A percentile compares a stretch with the other conserved stretches of the same genome.
Evolutionary conservation across 73 alveolate genomes (phyloP).

Genomic region (Halteria grandinella): DNA sequence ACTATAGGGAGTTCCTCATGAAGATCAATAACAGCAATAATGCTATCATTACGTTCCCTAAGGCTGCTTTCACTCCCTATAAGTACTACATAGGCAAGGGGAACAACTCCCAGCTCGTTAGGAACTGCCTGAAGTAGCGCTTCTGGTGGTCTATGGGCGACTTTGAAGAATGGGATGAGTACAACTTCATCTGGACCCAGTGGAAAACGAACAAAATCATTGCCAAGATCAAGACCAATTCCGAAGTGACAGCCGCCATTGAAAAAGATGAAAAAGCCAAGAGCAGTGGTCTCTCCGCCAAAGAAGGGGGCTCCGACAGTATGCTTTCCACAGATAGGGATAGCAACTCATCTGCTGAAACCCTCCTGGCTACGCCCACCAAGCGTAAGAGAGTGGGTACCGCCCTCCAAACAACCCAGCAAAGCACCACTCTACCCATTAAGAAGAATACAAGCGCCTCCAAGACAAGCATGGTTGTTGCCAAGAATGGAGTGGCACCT

Average conservation of each 20-base stretch:
- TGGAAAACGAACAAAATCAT: slow-evolving; percentile 65
- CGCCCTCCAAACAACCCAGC: not conserved
- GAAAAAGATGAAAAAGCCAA: slow-evolving; percentile 53
- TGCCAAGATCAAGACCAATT: slow-evolving; percentile 1
- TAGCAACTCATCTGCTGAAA: slow-evolving; percentile 37
- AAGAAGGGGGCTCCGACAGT: not conserved
- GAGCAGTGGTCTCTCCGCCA: not conserved
- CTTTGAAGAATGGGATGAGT: slow-evolving; percentile 45
- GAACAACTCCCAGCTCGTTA: slow-evolving; percentile 74
- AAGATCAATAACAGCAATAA: slow-evolving; percentile 7
- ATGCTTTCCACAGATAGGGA: slow-evolving; percentile 3
- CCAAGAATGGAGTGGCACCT: not conserved
- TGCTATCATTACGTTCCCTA: slow-evolving; percentile 9
- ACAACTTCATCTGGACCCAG: slow-evolving; percentile 78
- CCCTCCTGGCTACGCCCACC: slow-evolving; percentile 30
- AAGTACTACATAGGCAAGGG: slow-evolving; percentile 87
- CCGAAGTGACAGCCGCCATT: slow-evolving; percentile 67
- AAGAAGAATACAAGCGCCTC: not conserved
- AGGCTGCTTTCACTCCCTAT: slow-evolving; percentile 38
- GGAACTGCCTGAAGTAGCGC: slow-evolving; percentile 67
- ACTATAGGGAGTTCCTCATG: slow-evolving; percentile 33
- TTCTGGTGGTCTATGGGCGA: slow-evolving; percentile 91
- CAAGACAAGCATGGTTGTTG: not conserved
- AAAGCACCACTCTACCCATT: slow-evolving; percentile 9
- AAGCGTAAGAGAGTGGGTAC: slow-evolving; percentile 16